Evolutionary conservation across 164 flowering plant genomes (phyloP).

Genomic region (Dillenia suffruticosa): DNA sequence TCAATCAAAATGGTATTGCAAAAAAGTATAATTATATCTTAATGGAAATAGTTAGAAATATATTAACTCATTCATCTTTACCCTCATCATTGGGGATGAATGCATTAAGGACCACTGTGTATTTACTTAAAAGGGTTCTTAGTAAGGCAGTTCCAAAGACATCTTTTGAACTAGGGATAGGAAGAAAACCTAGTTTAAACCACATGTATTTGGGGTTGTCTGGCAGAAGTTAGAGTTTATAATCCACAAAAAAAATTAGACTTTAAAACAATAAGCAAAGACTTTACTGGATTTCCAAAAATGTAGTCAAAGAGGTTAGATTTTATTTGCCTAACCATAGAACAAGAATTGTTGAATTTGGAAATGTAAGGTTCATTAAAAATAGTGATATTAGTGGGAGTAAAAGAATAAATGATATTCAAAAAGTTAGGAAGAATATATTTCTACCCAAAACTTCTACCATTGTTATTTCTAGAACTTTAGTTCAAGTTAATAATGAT

Average conservation of each 20-base stretch:
- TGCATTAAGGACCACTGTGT: neutral
- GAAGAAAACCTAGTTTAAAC: neutral
- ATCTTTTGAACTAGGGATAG: slow-evolving; percentile 6
- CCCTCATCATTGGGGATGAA: neutral
- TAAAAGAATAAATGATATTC: neutral
- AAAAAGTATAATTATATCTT: slow-evolving; percentile 2
- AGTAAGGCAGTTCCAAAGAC: slow-evolving; percentile 10
- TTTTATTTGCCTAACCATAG: neutral
- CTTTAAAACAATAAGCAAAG: neutral
- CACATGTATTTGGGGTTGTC: slow-evolving; percentile 9
- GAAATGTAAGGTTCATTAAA: neutral
- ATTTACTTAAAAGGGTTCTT: neutral
- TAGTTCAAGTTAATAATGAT: neutral
- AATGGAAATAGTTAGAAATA: slow-evolving; percentile 7
- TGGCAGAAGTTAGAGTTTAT: neutral
- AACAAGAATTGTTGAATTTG: no score
- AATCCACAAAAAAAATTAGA: neutral
- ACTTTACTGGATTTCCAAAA: neutral
- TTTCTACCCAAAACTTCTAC: neutral
- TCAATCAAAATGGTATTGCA: neutral
- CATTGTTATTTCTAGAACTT: neutral
- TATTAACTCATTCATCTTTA: slow-evolving; percentile 1
- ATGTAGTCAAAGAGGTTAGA: neutral
- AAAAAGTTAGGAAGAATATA: neutral
- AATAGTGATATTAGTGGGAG: neutral